A percentile compares a stretch with the other conserved stretches of the same genome.
Evolutionary conservation across 805 yeast genomes (phyloP).

Genomic region (Priceomyces castillae): DNA sequence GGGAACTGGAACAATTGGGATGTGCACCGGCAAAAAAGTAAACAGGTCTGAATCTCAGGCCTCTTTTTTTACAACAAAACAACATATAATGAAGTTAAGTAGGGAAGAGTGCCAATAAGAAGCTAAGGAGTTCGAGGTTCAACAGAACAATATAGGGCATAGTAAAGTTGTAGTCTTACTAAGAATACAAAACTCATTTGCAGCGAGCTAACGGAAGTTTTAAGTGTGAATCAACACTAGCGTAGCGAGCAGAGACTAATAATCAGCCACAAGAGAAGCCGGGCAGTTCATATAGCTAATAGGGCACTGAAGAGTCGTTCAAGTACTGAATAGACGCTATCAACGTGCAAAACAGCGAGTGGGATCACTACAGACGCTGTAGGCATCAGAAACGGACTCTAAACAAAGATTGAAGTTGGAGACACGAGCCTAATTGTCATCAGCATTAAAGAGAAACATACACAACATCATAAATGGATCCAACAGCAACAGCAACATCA

Average conservation of each 20-base stretch:
- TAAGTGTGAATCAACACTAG: background rate
- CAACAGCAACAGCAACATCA: too few species aligned
- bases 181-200: background rate
- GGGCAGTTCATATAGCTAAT: background rate
- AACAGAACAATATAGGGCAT: background rate
- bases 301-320: background rate
- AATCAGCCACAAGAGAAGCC: background rate
- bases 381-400: too few species aligned
- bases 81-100: background rate
- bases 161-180: background rate
- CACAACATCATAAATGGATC: too few species aligned
- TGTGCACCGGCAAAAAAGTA: constrained; percentile 1
- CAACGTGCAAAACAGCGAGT: too few species aligned
- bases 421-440: too few species aligned
- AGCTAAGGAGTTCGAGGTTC: background rate
- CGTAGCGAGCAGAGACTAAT: background rate
- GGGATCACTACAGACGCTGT: too few species aligned
- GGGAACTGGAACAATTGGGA: background rate
- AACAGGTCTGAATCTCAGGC: constrained; percentile 2
- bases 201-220: background rate
- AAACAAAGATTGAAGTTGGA: too few species aligned
- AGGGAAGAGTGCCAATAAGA: background rate
- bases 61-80: constrained; percentile 2
- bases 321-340: too few species aligned
- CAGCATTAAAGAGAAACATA: too few species aligned